Base-by-base conservation (phyloP, 2,329 filamentous ascomycete genomes). In the Arthrinium phaeospermum region DNA sequence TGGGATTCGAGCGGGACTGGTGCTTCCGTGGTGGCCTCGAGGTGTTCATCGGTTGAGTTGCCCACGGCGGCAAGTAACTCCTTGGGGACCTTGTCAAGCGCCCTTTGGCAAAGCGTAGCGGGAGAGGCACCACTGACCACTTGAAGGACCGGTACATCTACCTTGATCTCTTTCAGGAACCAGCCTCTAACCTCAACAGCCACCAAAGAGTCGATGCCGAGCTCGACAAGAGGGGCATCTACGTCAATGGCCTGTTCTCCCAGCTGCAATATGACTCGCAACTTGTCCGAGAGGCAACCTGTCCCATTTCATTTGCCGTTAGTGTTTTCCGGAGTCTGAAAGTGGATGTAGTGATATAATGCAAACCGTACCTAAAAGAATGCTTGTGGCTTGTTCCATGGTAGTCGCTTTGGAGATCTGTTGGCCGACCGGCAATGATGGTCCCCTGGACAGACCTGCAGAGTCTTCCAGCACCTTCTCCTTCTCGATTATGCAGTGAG, bases 101-200 rank as follows among this genome's bases (percentile, higher is more conserved):
- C 51, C 8, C 16, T 16, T 14, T 57, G 24, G 27, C 27, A 34
- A 7, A 57, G 51, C 4, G 34, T 27, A 1, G 27, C 27, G 12
- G 34, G 27, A 5, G 51, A 34, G 14, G 51, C 51, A 19, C 51
- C 51, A 8, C 51, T 27, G 27, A 57, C 24, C 13, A 81, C 74
- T 72, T 85, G 85, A 3, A 88, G 77, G 1, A 88, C 82, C 0
- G 85, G 83, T 0, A 88, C 80, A 67, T 88, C 83, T 0, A 83
- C 77, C 0, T 83, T 73, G 0, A 87, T 67, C 49, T 85, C 79
- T 70, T 86, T 85, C n/a, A 83, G 51, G 72, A 88, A 85, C 87
- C 87, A 89, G 2, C 83, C 78, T 0, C 86, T 83, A 2, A 85
- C 82, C 79, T 79, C 78, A 3, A 81, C 79, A n/a, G 80, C 80